Base-by-base conservation (phyloP, 352 stramenopile species). In the Lagenidium giganteum region DNA sequence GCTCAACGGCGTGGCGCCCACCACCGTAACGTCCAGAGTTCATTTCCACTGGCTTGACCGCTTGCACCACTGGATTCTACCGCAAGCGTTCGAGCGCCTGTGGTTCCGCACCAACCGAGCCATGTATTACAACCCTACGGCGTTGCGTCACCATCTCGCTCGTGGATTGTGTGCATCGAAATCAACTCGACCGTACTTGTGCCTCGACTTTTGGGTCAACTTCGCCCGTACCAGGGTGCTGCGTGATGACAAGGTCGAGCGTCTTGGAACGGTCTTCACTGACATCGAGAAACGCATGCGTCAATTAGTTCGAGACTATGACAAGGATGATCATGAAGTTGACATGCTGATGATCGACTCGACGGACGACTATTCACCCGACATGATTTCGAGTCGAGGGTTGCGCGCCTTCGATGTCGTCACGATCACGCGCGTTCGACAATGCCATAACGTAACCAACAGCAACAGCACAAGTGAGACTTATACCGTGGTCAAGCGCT, bases 31-130 rank as follows among this genome's bases (percentile, higher is more conserved):
- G 3, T 14, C 44, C 12, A 33, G 44, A 5, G 29, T 18, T 13
- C 14, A 56, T 36, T 73, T 40, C 26, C 46, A 54, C 17, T 80
- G 53, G 24, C 36, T 70, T 17, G 64, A 80, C 16, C 64, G 65
- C 2, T 25, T 80, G 9, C 64, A 80, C 46, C 54, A 80, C 18
- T 72, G 27, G 38, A 45, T 43, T 25, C 28, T 65, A 5, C 55
- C 59, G 6, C 54, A 27, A 39, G 35, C 65, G 34, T 65, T 60
- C 18, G 30, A 69, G 30, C 24, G 68, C 8, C 57, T 64, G 8
- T 41, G 27, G 2, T 46, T 69, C 31, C 75, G 72, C 23, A 64
- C 46, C 2, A 50, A 7, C 5, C 51, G 54, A 11, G 54, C 42
- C 7, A 39, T 61, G 12, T 51, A 64, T 20, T 53, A 57, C 27